These are phyloP conservation scores for Alternaria burnsii DNA, from an alignment of 2,329 filamentous ascomycete genomes.

Conservation along the genomic window DNA sequence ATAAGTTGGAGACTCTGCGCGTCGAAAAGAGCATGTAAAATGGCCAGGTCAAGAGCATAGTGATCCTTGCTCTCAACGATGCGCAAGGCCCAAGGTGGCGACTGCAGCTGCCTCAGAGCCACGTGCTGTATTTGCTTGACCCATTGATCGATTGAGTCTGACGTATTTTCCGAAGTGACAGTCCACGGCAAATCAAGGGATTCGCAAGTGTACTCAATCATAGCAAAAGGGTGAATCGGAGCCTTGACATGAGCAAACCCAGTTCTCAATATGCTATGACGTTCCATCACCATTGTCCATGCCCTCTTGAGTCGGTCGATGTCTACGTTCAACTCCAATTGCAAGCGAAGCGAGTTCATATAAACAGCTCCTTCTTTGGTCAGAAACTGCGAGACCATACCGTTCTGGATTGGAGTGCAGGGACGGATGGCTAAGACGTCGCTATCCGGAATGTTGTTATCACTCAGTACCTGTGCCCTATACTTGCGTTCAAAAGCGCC, in stretches of 20 bases:
- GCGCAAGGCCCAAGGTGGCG: conserved; percentile 70
- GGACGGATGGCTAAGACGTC: conserved; percentile 70
- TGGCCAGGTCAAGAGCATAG: conserved; percentile 58
- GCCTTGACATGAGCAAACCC: conserved; percentile 74
- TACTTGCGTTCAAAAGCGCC: conserved; percentile 59
- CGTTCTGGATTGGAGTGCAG: conserved; percentile 80
- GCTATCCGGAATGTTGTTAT: conserved; percentile 41
- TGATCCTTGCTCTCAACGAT: conserved; percentile 51
- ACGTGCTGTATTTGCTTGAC: conserved; percentile 26
- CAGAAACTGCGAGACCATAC: conserved; percentile 79
- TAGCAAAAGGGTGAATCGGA: conserved; percentile 71
- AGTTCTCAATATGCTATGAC: conserved; percentile 77
- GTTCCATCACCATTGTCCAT: conserved; percentile 64
- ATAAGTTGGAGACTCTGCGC: conserved; percentile 75
- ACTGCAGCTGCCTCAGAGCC: conserved; percentile 58
- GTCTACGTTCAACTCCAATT: conserved; percentile 55
- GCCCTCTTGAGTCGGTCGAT: conserved; percentile 60
- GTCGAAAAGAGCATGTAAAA: conserved; percentile 89
- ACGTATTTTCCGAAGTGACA: neutral
- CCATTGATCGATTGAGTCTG: conserved; percentile 31
- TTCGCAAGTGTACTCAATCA: conserved; percentile 68
- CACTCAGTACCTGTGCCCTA: conserved; percentile 43
- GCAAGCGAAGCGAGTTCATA: conserved; percentile 74
- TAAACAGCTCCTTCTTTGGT: conserved; percentile 74
- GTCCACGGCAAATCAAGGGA: conserved; percentile 49